These are phyloP conservation scores for Myrica gale DNA, from an alignment of 306 rosid genomes.

Conservation along the genomic window DNA sequence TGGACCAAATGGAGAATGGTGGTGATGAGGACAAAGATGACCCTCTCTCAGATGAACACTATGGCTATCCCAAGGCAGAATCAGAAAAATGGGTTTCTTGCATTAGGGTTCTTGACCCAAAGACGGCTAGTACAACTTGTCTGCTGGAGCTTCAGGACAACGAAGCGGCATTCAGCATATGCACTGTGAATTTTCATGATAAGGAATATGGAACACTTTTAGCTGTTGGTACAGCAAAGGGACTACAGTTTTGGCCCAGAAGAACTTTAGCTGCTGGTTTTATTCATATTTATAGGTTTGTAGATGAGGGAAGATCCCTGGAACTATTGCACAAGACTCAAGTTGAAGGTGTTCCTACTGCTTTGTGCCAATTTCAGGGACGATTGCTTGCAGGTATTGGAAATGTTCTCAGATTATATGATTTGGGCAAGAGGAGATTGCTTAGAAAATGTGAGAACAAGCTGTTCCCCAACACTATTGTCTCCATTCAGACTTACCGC, in stretches of 20 bases:
- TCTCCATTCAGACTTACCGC: constrained; percentile 82
- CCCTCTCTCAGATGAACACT: constrained; percentile 84
- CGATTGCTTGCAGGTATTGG: constrained; percentile 96
- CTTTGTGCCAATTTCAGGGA: constrained; percentile 92
- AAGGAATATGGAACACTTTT: constrained; percentile 92
- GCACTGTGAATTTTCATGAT: constrained; percentile 91
- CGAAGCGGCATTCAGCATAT: constrained; percentile 92
- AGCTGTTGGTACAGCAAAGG: constrained; percentile 97
- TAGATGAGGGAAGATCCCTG: constrained; percentile 88
- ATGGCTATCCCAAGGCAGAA: constrained; percentile 92
- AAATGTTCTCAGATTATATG: constrained; percentile 78
- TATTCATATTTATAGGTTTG: constrained; percentile 87
- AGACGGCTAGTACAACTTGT: constrained; percentile 77
- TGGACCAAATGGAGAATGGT: constrained; percentile 90
- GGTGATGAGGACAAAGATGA: constrained; percentile 84
- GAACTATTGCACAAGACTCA: constrained; percentile 94
- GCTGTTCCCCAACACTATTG: constrained; percentile 78
- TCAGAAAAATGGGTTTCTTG: constrained; percentile 93
- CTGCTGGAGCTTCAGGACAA: constrained; percentile 93
- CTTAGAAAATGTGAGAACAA: constrained; percentile 94
- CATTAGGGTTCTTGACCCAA: constrained; percentile 96
- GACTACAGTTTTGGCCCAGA: constrained; percentile 84
- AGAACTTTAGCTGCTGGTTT: constrained; percentile 63
- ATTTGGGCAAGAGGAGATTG: constrained; percentile 83
- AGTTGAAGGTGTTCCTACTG: constrained; percentile 95